Base-by-base conservation (phyloP, 179 eudicot genomes). In the Beta lomatogona region DNA sequence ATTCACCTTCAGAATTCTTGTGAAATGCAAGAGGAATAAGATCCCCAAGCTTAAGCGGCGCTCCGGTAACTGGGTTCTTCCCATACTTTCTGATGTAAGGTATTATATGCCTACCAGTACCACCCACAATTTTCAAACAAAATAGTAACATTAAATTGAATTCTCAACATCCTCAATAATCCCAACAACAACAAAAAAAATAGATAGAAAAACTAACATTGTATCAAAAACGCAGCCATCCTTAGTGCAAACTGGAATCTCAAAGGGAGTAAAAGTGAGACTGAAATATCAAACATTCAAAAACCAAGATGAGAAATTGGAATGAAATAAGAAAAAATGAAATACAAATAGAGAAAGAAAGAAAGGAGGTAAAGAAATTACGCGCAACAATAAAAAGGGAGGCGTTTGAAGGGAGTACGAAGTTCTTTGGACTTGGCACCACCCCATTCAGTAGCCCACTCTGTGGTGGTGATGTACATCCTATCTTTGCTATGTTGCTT, bases 391-490 rank as follows among this genome's bases (percentile, higher is more conserved):
- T 94, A 92, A 83, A 94, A 96, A n/a, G 99, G 99, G 67, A 96
- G 97, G 85, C 98, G 95, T 82, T 96, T 92, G 88, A 94, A 96
- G 59, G 93, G 92, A 71, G 95, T 84, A 67, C 88, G 88, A 77
- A 82, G 36, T 60, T 91, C 90, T 70, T 90, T 94, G 76, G 94
- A 88, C 69, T 96, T 96, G 75, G 97, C 97, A 61, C 99, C 99
- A 77, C 99, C 99, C 99, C 99, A 96, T 83, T 96, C 99, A 74
- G 99, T 96, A 65, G 99, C 99, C 99, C 98, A 96, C 78, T 96
- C 99, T 12, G 99, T 96, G 83, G 86, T 92, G 7, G 99, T 96
- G 0, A 96, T 89, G 89, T 78, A 96, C 98, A 96, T 94, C 0
- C 99, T 92, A 83, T 96, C 98, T 72, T 96, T 96, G 86, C 99